A percentile compares a stretch with the other conserved stretches of the same genome.
phyloP scores from a whole-genome alignment of 495 filamentous ascomycete genomes.

The Cladorrhinum samala region DNA sequence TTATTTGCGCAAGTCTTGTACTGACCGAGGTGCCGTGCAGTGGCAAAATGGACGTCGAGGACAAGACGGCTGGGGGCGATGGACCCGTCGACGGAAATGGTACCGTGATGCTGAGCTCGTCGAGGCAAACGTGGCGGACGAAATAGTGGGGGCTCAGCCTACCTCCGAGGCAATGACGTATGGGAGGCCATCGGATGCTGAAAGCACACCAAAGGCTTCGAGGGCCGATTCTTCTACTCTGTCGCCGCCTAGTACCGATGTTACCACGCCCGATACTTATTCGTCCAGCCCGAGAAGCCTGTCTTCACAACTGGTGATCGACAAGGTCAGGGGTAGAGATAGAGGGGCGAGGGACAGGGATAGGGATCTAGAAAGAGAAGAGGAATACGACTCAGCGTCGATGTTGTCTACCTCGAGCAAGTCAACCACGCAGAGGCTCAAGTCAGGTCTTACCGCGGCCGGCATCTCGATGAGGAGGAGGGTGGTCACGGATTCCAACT shows the following conservation, averaged over 20 bases:
- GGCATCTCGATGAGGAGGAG: slow-evolving; percentile 9
- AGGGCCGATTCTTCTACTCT: neutral
- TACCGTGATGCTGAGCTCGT: slow-evolving; percentile 92
- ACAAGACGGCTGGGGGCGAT: slow-evolving; percentile 89
- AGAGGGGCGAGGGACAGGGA: neutral
- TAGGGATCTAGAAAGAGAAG: slow-evolving; percentile 9
- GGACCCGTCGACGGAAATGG: slow-evolving; percentile 93
- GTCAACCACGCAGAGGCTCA: slow-evolving; percentile 17
- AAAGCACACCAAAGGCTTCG: neutral
- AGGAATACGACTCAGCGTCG: slow-evolving; percentile 23
- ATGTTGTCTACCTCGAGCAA: slow-evolving; percentile 26
- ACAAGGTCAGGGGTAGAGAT: too few species aligned
- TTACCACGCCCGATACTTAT: neutral
- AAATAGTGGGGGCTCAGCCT: slow-evolving; percentile 17
- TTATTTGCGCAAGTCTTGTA: neutral
- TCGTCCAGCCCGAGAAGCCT: neutral
- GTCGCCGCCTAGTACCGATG: neutral
- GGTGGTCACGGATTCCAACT: slow-evolving; percentile 17
- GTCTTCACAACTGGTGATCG: neutral
- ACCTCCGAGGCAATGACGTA: slow-evolving; percentile 10
- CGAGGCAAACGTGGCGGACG: slow-evolving; percentile 48
- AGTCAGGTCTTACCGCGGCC: neutral
- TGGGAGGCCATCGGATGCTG: neutral
- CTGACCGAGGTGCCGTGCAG: slow-evolving; percentile 42
- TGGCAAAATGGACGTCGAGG: slow-evolving; percentile 89